Conservation (phyloP, 345 rosid species). For the Adansonia digitata region DNA sequence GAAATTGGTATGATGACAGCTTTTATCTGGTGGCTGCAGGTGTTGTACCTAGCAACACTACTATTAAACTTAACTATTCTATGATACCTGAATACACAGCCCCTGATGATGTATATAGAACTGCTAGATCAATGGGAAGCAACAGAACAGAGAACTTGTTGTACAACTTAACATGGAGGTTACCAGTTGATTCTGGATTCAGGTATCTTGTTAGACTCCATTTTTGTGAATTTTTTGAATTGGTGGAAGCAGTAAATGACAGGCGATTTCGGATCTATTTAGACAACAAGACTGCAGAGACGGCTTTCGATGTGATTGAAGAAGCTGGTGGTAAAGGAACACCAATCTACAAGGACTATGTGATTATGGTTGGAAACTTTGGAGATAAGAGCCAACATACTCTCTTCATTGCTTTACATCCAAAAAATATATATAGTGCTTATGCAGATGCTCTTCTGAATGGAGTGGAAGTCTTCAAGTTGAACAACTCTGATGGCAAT, state of each 20-base stretch:
- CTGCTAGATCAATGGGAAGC: conserved; percentile 32
- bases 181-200: conserved; percentile 37
- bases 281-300: conserved; percentile 17
- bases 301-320: conserved; percentile 5
- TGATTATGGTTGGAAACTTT: conserved; percentile 4
- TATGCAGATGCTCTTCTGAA: conserved; percentile 36
- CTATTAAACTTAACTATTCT: not conserved
- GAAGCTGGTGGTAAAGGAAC: conserved; percentile 19
- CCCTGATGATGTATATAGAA: conserved; percentile 24
- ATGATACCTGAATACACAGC: conserved; percentile 22
- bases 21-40: not conserved
- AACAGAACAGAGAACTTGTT: not conserved
- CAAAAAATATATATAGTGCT: not conserved
- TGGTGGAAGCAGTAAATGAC: not conserved
- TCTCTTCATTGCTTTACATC: conserved; percentile 26
- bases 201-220: conserved; percentile 42
- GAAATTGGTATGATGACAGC: not conserved
- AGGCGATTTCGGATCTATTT: conserved; percentile 16
- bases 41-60: not conserved
- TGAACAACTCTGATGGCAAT: conserved; percentile 12
- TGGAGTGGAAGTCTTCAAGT: conserved; percentile 51
- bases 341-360: conserved; percentile 30
- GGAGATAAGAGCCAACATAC: conserved; percentile 15
- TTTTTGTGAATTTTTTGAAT: conserved; percentile 34
- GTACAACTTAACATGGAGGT: conserved; percentile 45